Evolutionary conservation across 208 protist genomes (phyloP).

Genomic region (Tritrichomonas musculus): DNA sequence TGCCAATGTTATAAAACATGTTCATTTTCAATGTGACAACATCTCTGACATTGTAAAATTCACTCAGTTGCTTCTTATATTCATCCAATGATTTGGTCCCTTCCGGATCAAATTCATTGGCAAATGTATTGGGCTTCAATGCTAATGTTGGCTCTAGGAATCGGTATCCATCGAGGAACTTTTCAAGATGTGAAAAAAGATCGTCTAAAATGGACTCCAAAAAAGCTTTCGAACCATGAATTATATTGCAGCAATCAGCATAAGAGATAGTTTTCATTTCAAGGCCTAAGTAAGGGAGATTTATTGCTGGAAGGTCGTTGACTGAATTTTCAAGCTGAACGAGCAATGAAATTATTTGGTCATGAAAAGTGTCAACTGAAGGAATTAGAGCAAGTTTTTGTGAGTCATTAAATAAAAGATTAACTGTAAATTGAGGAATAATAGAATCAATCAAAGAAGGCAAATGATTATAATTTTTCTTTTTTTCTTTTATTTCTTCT

Average conservation of each 20-base stretch:
- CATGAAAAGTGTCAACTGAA: not conserved
- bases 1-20: not conserved
- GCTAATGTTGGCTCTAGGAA: not conserved
- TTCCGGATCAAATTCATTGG: not conserved
- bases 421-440: not conserved
- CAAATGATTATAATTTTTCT: too few relatives aligned
- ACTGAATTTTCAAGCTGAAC: not conserved
- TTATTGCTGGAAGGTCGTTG: not conserved
- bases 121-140: not conserved
- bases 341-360: not conserved
- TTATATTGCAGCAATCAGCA: not conserved
- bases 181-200: not conserved
- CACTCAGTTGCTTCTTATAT: not conserved
- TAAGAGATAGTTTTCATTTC: not conserved
- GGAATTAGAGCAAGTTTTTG: not conserved
- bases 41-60: not conserved
- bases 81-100: not conserved
- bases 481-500: too few relatives aligned
- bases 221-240: not conserved
- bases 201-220: not conserved
- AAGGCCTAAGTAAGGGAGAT: not conserved
- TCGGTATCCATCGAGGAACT: not conserved
- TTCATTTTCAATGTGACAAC: not conserved
- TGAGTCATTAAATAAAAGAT: not conserved
- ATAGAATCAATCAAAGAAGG: not conserved